phyloP scores from a whole-genome alignment of 2,329 filamentous ascomycete genomes.

The Claviceps quebecensis region DNA sequence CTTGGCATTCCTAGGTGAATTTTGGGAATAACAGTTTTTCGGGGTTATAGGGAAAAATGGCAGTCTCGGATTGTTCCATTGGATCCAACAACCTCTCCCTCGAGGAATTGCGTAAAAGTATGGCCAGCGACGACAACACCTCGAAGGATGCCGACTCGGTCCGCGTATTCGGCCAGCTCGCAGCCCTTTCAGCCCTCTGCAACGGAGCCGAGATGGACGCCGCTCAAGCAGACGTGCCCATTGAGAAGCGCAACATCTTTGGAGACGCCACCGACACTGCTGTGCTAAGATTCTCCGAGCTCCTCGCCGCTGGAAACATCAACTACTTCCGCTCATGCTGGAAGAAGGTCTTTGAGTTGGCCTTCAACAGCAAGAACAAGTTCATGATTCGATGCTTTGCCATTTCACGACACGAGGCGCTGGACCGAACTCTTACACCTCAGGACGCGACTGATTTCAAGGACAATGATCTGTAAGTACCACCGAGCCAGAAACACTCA shows the following conservation, averaged over 20 bases:
- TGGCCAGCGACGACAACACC: constrained; percentile 12
- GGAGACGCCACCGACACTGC: constrained; percentile 68
- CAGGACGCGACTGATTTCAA: constrained; percentile 21
- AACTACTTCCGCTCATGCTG: constrained; percentile 46
- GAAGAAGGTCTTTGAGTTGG: constrained; percentile 52
- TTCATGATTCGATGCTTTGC: constrained; percentile 57
- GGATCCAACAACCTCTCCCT: constrained; percentile 34
- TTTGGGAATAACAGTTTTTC: not conserved
- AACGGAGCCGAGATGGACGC: constrained; percentile 66
- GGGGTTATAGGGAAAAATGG: constrained; percentile 48
- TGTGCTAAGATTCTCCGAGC: constrained; percentile 57
- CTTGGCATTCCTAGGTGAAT: not conserved
- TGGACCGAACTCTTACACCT: constrained; percentile 23
- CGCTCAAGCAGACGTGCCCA: constrained; percentile 41
- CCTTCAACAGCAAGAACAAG: constrained; percentile 76
- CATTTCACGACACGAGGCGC: constrained; percentile 20
- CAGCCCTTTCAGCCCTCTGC: constrained; percentile 50
- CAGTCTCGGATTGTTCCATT: constrained; percentile 53
- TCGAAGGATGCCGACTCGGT: constrained; percentile 21
- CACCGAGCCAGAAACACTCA: no score
- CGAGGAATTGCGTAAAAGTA: constrained; percentile 33
- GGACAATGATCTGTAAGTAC: constrained; percentile 22
- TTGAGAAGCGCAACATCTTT: constrained; percentile 49
- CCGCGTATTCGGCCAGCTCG: constrained; percentile 37
- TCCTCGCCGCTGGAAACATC: constrained; percentile 37